Evolutionary conservation across 1,139 yeast genomes (phyloP), one percentile per base, ranked within the genome.

Genomic region (Yamadazyma sp.): DNA sequence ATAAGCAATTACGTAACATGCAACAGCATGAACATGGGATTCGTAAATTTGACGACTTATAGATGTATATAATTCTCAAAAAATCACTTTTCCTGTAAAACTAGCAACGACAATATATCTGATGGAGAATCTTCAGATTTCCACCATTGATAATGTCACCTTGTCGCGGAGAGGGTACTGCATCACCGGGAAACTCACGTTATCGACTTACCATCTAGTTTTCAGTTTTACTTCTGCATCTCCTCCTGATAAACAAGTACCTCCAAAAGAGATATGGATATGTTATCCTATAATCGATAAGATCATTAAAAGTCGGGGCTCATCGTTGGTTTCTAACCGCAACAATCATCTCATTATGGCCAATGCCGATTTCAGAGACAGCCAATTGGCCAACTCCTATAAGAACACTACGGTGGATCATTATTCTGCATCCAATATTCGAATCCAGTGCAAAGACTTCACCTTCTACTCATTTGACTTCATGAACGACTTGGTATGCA

Each of bases 151-250:
- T 37, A 75, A 80, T 52, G 92, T 88, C 39, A 68, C 78, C 15
- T 69, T 88, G 39, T 78, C 80, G 48, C 77, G 88, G 45, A 73
- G 86, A 42, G 97, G 97, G 12, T 69, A 67, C 38, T 67, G 78
- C 31, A 66, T 77, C 23, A 61, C 62, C 7, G 98, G 97, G 1
- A 76, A 83, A 5, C 66, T 92, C 29, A 86, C 86, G 46, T 64
- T 92, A 39, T 86, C 96, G 1, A 79, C 90, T 1, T 90, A 84
- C 59, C 98, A 92, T 64, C 68, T 92, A 54, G 92, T 92, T 17
- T 90, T 90, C 60, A 77, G 55, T 24, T 63, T 62, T 76, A 6
- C 40, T 70, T 59, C 62, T 42, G 35, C 53, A 41, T 45, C 47
- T 14, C 34, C 46, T 23, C 6, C 31, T 6, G 31, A 27, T n/a